Evolutionary conservation across 305 asterid genomes (phyloP), one percentile per base, ranked within the genome.

Genomic region (Plantago coronopus): DNA sequence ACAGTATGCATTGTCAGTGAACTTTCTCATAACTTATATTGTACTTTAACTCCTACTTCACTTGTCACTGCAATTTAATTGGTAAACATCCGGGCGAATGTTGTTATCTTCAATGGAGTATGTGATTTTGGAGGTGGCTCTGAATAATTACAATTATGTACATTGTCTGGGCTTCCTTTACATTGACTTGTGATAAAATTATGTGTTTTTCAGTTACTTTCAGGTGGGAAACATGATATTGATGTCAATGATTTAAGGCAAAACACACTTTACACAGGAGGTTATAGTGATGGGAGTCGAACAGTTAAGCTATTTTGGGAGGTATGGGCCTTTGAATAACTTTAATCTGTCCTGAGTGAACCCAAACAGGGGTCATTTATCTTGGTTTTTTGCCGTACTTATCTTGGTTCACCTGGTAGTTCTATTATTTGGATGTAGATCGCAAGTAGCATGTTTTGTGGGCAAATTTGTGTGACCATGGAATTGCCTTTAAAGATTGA

Each of bases 181-280:
- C 66, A 38, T 61, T 78, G 69, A 78, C 67, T 9, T n/a, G 18
- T 17, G 15, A 4, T 16, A 54, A 23, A 54, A 14, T 18, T 54
- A 54, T 54, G 42, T 48, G 51, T 45, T 62, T 16, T 53, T 59
- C 86, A 91, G 96, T 76, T 91, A 68, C 95, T 91, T 67, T 84
- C 96, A n/a, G 98, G 98, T 44, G 98, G 96, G 65, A 78, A 83
- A 66, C 84, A 82, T 74, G 98, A 88, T 79, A 88, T 88, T 80
- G 96, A 91, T 74, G 87, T 79, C 68, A 90, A 79, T 72, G 96
- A 91, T 74, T 79, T 91, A 79, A 82, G 83, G 79, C 80, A 78
- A 74, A 78, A 86, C 72, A 84, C 98, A 3, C 89, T 83, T 42
- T 91, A 88, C 74, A 86, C 95, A 20, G 98, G 98, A 64, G 98